phyloP scores from a whole-genome alignment of 2,329 filamentous ascomycete species.

The Onygenales sp. region DNA sequence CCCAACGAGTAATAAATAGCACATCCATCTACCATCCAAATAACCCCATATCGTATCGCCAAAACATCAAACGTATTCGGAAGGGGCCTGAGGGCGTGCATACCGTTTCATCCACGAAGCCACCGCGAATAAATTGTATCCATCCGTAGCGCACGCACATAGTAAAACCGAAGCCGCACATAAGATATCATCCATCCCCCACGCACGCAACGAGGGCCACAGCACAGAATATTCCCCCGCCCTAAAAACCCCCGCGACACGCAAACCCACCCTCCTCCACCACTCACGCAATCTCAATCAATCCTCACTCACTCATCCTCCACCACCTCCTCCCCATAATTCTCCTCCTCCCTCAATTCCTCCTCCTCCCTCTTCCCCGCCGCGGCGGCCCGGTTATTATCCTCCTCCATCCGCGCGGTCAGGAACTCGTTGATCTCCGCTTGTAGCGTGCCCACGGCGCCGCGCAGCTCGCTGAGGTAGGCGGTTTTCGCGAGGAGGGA shows the following conservation, averaged over 20 bases:
- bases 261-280: background rate
- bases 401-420: conserved; percentile 54
- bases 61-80: background rate
- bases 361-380: conserved; percentile 21
- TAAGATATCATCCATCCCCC: background rate
- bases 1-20: background rate
- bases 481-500: conserved; percentile 37
- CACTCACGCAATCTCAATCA: conserved; percentile 13
- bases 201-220: background rate
- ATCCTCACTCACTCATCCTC: conserved; percentile 47
- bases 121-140: no score
- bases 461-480: conserved; percentile 44
- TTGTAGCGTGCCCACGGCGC: conserved; percentile 43
- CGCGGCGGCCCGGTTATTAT: conserved; percentile 36
- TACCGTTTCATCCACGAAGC: no score
- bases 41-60: background rate
- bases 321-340: conserved; percentile 75
- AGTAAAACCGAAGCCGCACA: no score
- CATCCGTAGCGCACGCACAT: no score
- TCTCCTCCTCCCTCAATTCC: conserved; percentile 40
- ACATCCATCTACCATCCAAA: background rate
- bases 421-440: conserved; percentile 50
- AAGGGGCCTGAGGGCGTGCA: no score
- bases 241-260: background rate
- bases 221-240: background rate